Percentiles rank a stretch among this genome's conserved stretches.
Evolutionary conservation across 768 basidiomycete species (phyloP).

Genomic region (Cyathus striatus): DNA sequence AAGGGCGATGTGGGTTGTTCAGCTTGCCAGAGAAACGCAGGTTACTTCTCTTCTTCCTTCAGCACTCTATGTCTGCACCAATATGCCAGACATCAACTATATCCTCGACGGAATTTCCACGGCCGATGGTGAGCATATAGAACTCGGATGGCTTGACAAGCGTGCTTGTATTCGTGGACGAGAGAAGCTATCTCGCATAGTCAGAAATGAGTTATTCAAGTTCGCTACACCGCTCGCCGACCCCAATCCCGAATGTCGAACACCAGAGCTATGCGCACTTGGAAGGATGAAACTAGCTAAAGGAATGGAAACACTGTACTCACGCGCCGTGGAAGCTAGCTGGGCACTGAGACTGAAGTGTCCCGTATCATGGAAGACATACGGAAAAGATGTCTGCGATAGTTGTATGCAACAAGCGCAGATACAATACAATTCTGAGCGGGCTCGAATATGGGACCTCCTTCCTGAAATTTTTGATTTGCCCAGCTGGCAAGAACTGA

Average conservation of each 20-base stretch:
- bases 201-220: neutral
- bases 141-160: neutral
- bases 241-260: too few species aligned
- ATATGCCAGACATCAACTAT: neutral
- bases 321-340: too few species aligned
- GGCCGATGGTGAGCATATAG: neutral
- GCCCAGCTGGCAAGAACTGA: neutral
- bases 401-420: neutral
- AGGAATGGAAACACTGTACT: too few species aligned
- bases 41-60: neutral
- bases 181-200: neutral
- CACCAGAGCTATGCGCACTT: too few species aligned
- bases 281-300: too few species aligned
- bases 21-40: neutral
- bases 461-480: neutral
- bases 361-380: neutral
- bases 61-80: neutral
- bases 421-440: neutral
- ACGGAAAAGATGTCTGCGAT: neutral
- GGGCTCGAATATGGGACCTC: neutral
- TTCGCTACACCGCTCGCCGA: neutral
- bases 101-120: neutral
- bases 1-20: neutral
- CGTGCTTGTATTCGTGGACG: neutral
- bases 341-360: too few species aligned